Conservation (phyloP, 768 basidiomycete species). For the Pleurotus ostreatus region DNA sequence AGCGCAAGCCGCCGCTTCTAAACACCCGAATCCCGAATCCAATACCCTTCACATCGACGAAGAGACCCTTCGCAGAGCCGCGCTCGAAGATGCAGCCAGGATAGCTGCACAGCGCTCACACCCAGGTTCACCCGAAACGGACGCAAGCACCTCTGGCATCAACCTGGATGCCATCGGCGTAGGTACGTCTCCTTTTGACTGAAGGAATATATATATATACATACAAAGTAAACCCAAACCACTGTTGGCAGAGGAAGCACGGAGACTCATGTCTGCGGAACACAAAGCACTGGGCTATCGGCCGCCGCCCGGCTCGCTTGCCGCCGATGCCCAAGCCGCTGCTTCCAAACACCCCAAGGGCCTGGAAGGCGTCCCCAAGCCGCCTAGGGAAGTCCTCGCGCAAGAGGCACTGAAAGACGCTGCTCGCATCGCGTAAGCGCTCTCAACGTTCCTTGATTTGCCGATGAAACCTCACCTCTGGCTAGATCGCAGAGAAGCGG, state of each 20-base stretch:
- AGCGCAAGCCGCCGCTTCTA: constrained; percentile 1
- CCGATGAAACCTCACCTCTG: too few relatives aligned
- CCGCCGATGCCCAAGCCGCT: constrained; percentile 27
- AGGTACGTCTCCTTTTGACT: not conserved
- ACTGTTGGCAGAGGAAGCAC: constrained; percentile 18
- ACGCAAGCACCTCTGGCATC: not conserved
- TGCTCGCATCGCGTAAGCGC: constrained; percentile 15
- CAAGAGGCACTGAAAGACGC: constrained; percentile 16
- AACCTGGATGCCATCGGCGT: constrained; percentile 10
- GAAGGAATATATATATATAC: too few relatives aligned
- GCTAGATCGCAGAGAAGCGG: too few relatives aligned
- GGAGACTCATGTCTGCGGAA: constrained; percentile 29
- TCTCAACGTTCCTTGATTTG: not conserved
- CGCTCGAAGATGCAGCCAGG: not conserved
- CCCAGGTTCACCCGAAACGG: not conserved
- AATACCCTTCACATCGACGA: not conserved
- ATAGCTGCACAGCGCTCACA: constrained; percentile 3
- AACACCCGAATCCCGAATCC: not conserved
- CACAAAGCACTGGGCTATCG: constrained; percentile 31
- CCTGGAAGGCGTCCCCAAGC: constrained; percentile 6
- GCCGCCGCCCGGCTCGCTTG: constrained; percentile 29
- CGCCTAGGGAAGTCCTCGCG: constrained; percentile 4
- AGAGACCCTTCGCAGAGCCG: not conserved
- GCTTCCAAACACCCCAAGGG: constrained; percentile 26
- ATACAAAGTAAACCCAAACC: not conserved